Conservation (phyloP, 495 filamentous ascomycete species). For the Tuber aestivum region DNA sequence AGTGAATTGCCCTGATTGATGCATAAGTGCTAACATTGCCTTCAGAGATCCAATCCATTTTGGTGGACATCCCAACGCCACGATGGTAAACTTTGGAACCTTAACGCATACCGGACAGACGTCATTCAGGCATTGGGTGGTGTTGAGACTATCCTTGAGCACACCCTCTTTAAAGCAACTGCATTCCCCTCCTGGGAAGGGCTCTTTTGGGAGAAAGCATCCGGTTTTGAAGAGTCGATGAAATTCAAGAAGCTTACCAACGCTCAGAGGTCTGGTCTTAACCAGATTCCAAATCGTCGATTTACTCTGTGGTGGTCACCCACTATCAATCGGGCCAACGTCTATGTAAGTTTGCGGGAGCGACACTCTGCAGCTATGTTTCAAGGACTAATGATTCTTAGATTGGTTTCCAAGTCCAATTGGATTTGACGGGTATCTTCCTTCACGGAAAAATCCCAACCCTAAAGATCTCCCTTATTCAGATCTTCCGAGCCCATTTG, state of each 20-base stretch:
- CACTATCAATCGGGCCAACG: conserved; percentile 70
- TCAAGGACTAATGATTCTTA: conserved; percentile 5
- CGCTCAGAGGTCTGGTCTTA: conserved; percentile 94
- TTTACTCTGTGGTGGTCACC: conserved; percentile 99
- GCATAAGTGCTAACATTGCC: conserved; percentile 16
- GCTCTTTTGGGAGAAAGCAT: conserved; percentile 93
- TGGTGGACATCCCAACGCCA: conserved; percentile 99
- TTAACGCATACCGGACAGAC: conserved; percentile 96
- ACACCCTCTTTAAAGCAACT: conserved; percentile 97
- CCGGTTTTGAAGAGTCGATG: conserved; percentile 78
- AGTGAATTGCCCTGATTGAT: background rate
- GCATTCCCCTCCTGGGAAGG: conserved; percentile 99
- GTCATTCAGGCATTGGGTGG: conserved; percentile 97
- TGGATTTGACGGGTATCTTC: conserved; percentile 98
- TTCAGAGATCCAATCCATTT: conserved; percentile 88
- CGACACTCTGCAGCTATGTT: background rate
- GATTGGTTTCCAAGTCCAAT: conserved; percentile 92
- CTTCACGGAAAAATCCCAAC: conserved; percentile 99
- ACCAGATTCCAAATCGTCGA: conserved; percentile 98
- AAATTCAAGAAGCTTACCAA: conserved; percentile 99
- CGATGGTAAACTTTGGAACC: conserved; percentile 97
- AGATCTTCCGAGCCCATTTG: conserved; percentile 99
- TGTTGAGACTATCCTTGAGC: conserved; percentile 99
- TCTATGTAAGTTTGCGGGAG: conserved; percentile 53
- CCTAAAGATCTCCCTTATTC: conserved; percentile 95